Percentiles rank a stretch among this genome's conserved stretches.
Conservation (phyloP, 768 basidiomycete species). For the Termitomyces titanicus region DNA sequence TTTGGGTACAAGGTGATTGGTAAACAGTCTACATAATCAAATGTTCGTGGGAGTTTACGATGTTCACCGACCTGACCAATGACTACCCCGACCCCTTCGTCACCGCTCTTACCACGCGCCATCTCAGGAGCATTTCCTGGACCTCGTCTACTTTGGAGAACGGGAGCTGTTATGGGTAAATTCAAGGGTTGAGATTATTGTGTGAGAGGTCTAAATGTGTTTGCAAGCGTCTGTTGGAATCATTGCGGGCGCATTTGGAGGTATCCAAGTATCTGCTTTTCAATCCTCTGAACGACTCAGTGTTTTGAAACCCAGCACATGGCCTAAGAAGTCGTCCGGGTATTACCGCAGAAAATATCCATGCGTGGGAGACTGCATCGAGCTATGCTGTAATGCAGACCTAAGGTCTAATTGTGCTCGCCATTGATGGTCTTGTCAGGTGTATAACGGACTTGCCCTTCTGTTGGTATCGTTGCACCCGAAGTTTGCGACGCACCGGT, state of each 20-base stretch:
- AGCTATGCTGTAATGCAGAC: conserved; percentile 51
- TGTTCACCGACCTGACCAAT: conserved; percentile 15
- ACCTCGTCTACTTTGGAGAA: conserved; percentile 34
- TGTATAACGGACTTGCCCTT: conserved; percentile 67
- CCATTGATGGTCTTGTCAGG: conserved; percentile 29
- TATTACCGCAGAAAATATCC: conserved; percentile 47
- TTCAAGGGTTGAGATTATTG: neutral
- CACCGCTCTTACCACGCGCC: conserved; percentile 23
- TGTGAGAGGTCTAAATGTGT: neutral
- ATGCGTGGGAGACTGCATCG: conserved; percentile 62
- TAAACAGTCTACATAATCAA: conserved; percentile 3
- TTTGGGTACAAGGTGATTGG: conserved; percentile 5
- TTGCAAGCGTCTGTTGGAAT: conserved; percentile 44
- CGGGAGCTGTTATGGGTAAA: conserved; percentile 40
- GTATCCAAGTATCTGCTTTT: conserved; percentile 16
- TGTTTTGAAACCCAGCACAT: conserved; percentile 36
- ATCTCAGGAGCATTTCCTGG: conserved; percentile 10
- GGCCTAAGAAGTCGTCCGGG: conserved; percentile 45
- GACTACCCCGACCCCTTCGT: conserved; percentile 20
- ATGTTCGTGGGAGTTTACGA: too few species aligned
- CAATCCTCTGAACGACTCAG: neutral
- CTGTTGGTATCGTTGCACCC: conserved; percentile 61
- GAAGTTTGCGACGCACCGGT: conserved; percentile 53
- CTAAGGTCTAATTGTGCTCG: neutral
- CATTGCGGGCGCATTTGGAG: conserved; percentile 63